A percentile compares a stretch with the other conserved stretches of the same genome.
Conservation (phyloP, 225 moss, liverwort and hornwort genomes). For the Marchantia paleacea region DNA sequence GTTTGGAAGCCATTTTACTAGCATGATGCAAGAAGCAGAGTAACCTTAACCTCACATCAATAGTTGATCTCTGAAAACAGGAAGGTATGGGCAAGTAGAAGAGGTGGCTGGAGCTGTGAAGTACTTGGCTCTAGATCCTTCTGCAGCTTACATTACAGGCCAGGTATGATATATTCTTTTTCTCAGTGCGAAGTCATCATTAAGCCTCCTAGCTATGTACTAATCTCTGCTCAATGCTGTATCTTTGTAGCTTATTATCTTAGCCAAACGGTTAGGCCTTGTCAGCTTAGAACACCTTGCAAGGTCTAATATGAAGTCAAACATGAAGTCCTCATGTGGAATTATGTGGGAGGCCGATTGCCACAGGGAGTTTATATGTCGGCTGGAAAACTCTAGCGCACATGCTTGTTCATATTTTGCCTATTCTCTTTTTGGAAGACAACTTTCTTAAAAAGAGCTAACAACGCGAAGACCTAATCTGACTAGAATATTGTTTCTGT, state of each 20-base stretch:
- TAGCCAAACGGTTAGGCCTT: no score
- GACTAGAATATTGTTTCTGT: not conserved
- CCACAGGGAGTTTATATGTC: no score
- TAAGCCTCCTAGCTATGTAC: no score
- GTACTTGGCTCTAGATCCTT: conserved; percentile 81
- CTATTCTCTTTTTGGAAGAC: not conserved
- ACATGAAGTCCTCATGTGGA: no score
- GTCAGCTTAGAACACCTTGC: no score
- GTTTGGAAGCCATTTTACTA: no score
- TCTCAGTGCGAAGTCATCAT: no score
- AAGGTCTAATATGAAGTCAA: no score
- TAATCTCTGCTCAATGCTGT: no score
- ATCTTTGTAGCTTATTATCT: no score
- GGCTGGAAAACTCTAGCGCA: not conserved
- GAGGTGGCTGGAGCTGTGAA: conserved; percentile 88
- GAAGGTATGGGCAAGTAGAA: conserved; percentile 72
- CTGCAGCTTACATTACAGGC: conserved; percentile 80
- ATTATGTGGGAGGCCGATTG: no score
- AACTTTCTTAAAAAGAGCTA: not conserved
- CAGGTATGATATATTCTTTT: conserved; percentile 45
- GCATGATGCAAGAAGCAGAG: not conserved
- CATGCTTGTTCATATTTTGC: not conserved
- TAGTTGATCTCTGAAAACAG: conserved; percentile 34
- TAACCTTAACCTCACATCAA: not conserved
- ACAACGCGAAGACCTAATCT: not conserved